Conservation (phyloP, 202 grass and related monocot species). For the Setaria viridis region DNA sequence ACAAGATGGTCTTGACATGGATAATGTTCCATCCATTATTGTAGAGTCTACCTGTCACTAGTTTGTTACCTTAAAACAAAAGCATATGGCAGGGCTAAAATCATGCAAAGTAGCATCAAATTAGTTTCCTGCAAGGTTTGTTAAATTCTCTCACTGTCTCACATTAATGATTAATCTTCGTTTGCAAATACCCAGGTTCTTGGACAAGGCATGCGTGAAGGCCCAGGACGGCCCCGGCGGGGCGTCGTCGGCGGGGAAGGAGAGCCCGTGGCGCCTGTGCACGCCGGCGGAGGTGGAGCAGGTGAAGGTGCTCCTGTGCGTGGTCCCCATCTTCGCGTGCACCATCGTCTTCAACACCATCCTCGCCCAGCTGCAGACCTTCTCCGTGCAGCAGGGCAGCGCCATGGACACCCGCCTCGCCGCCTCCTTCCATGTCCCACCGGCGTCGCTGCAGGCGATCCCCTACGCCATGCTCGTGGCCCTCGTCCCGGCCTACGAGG, state of each 20-base stretch:
- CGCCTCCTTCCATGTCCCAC: constrained; percentile 67
- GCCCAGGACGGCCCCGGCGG: constrained; percentile 36
- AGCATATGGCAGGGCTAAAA: not conserved
- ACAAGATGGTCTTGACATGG: not conserved
- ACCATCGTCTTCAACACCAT: constrained; percentile 97
- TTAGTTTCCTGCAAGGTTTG: not conserved
- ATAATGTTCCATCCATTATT: too few species aligned
- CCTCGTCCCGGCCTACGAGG: constrained; percentile 79
- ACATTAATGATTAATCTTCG: not conserved
- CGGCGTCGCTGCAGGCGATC: constrained; percentile 88
- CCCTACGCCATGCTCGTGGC: constrained; percentile 72
- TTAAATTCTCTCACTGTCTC: not conserved
- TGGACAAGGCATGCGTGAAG: constrained; percentile 86
- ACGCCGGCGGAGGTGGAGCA: constrained; percentile 78
- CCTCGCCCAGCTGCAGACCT: constrained; percentile 89
- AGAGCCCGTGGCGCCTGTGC: constrained; percentile 77
- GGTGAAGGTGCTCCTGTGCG: constrained; percentile 83
- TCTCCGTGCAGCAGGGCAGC: constrained; percentile 87
- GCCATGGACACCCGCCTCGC: constrained; percentile 70
- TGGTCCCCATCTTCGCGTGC: constrained; percentile 87
- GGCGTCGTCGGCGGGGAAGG: constrained; percentile 21
- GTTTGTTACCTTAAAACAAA: too few species aligned
- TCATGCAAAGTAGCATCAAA: not conserved
- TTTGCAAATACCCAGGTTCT: constrained; percentile 49
- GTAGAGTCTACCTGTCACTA: too few species aligned